Evolutionary conservation across 2,329 filamentous ascomycete species (phyloP).

Genomic region (Trichophyton equinum): DNA sequence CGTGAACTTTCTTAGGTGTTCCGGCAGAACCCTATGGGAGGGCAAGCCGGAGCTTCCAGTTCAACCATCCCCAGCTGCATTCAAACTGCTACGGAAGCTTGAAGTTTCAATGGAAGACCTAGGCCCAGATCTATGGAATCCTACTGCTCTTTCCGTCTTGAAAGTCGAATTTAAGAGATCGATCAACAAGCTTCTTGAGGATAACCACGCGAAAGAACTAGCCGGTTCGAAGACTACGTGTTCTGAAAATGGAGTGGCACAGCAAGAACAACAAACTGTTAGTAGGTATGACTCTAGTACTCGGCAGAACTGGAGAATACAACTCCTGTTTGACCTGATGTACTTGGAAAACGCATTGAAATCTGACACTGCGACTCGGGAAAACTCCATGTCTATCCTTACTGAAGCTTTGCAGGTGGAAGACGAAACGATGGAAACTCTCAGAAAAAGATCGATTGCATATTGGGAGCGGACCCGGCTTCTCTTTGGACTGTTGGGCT

Average conservation of each 20-base stretch:
- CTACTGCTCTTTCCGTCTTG: slow-evolving; percentile 49
- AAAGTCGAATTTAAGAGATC: slow-evolving; percentile 46
- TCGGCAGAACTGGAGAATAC: slow-evolving; percentile 23
- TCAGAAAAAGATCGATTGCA: slow-evolving; percentile 33
- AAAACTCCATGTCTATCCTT: not conserved
- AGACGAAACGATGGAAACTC: not conserved
- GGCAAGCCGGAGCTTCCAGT: slow-evolving; percentile 60
- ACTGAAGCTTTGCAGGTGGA: not conserved
- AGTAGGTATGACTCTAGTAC: not conserved
- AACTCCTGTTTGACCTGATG: slow-evolving; percentile 28
- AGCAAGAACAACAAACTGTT: not conserved
- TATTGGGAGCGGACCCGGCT: slow-evolving; percentile 76
- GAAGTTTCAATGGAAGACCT: slow-evolving; percentile 53
- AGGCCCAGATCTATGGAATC: slow-evolving; percentile 73
- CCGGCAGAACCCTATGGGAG: slow-evolving; percentile 65
- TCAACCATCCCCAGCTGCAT: slow-evolving; percentile 63
- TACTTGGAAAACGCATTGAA: slow-evolving; percentile 29
- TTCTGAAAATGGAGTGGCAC: slow-evolving; percentile 3
- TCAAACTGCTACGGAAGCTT: slow-evolving; percentile 57
- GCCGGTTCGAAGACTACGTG: not conserved
- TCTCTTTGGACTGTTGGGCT: slow-evolving; percentile 61
- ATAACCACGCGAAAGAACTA: not conserved
- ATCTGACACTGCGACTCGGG: slow-evolving; percentile 16
- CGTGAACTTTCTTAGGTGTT: slow-evolving; percentile 36
- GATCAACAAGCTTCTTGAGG: slow-evolving; percentile 27